Conservation (phyloP, 2,329 filamentous ascomycete genomes). For the Diplodia intermedia region DNA sequence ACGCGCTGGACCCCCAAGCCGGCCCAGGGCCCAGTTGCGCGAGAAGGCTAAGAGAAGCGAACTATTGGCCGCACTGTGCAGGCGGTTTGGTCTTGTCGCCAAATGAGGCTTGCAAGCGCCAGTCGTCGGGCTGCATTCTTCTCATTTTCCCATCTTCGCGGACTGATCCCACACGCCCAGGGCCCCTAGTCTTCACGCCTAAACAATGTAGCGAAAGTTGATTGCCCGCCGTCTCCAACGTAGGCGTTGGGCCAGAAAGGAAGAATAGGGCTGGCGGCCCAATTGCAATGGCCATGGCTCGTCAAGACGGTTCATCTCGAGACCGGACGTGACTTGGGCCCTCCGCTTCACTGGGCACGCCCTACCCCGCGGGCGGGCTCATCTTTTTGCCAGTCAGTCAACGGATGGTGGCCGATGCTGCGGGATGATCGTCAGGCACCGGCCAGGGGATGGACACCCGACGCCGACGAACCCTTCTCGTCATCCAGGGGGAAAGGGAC, state of each 20-base stretch:
- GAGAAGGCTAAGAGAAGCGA: neutral
- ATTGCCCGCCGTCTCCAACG: neutral
- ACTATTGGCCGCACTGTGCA: slow-evolving; percentile 7
- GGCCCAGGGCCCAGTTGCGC: neutral
- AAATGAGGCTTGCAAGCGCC: slow-evolving; percentile 6
- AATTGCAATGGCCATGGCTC: neutral
- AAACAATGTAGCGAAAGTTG: neutral
- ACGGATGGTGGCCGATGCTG: neutral
- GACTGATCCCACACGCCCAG: neutral
- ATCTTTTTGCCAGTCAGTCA: too few species aligned
- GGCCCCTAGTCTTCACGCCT: neutral
- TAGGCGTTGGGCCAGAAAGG: neutral
- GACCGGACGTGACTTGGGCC: neutral
- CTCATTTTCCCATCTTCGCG: neutral
- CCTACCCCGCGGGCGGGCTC: neutral
- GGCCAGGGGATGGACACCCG: neutral
- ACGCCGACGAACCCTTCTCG: neutral
- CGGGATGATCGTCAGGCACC: slow-evolving; percentile 8
- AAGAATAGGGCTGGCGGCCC: neutral
- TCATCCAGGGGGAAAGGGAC: neutral
- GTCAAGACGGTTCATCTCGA: neutral
- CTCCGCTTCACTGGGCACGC: neutral
- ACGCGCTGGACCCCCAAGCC: slow-evolving; percentile 1
- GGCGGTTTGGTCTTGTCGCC: neutral
- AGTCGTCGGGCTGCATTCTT: slow-evolving; percentile 7